phyloP scores from a whole-genome alignment of 192 early-diverging fungal genomes.

The Linnemannia schmuckeri region DNA sequence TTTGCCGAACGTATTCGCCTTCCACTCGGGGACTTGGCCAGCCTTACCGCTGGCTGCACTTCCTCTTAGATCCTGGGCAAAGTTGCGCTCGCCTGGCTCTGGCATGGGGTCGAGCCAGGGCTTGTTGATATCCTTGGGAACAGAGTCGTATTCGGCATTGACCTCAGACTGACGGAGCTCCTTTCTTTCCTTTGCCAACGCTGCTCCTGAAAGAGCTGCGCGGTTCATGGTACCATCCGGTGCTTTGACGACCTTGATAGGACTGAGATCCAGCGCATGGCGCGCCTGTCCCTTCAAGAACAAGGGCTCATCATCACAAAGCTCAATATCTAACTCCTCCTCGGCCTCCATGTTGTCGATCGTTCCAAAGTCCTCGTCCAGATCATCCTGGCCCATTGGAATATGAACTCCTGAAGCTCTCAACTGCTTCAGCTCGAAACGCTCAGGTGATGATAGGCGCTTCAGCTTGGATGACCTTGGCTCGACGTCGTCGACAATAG shows the following conservation, averaged over 20 bases:
- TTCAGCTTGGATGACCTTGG: slow-evolving; percentile 68
- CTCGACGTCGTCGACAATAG: slow-evolving; percentile 64
- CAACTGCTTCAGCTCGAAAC: slow-evolving; percentile 98
- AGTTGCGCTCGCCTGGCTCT: slow-evolving; percentile 88
- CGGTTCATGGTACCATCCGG: slow-evolving; percentile 97
- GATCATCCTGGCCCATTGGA: slow-evolving; percentile 85
- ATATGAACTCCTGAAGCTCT: slow-evolving; percentile 94
- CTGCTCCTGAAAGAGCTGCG: slow-evolving; percentile 92
- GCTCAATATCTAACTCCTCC: slow-evolving; percentile 97
- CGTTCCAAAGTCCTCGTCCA: slow-evolving; percentile 91
- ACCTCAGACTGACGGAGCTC: slow-evolving; percentile 87
- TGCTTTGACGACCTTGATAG: slow-evolving; percentile 98
- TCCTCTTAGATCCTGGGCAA: slow-evolving; percentile 93
- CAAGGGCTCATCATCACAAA: slow-evolving; percentile 93
- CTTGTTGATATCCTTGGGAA: slow-evolving; percentile 88
- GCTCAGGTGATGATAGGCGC: slow-evolving; percentile 93
- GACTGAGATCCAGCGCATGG: slow-evolving; percentile 86
- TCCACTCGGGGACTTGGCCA: slow-evolving; percentile 91
- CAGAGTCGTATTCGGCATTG: slow-evolving; percentile 82
- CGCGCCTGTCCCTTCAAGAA: slow-evolving; percentile 95
- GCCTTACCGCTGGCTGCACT: slow-evolving; percentile 71
- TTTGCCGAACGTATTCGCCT: slow-evolving; percentile 81
- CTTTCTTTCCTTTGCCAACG: slow-evolving; percentile 93
- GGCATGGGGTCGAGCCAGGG: slow-evolving; percentile 97
- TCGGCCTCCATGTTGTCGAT: slow-evolving; percentile 88